Base-by-base conservation (phyloP, 208 protist species). In the Trypanosomatidae sp. region DNA sequence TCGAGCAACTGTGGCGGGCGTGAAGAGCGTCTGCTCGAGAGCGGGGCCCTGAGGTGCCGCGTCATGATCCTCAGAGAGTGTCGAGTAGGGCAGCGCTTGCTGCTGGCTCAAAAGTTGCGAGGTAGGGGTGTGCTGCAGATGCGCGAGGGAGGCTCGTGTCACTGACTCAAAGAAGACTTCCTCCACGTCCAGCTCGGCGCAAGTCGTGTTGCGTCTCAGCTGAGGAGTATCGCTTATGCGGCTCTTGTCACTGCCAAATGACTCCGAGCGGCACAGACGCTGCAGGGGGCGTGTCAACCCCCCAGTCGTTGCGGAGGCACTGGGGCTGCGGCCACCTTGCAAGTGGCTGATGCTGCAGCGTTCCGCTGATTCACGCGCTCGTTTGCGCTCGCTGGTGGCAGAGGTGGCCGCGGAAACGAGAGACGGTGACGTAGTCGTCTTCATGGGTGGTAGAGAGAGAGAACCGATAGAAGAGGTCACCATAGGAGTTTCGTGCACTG, bases 41-140 rank as follows among this genome's bases (percentile, higher is more conserved):
- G 22, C 41, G 13, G n/a, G 46, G 13, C 30, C 53, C 22, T 60
- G 58, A 4, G 67, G 33, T 19, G n/a, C n/a, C 2, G 5, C 76
- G 33, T 13, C 41, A 8, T 28, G 43, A 25, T 66, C 55, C 17
- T 56, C 65, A 12, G 67, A 65, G 7, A 25, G 58, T 19, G 59
- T 59, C 7, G 66, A 49, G 60, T 81, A 76, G 28, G 71, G 71
- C 1, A 28, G 56, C 30, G 67, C 69, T 39, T 73, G 72, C 58
- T 60, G 55, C 60, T 73, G 62, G 36, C 65, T 71, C 30, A 83
- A 43, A 36, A 75, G 70, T 69, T 83, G 79, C 60, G 79, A 75
- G 28, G 69, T 71, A 15, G 74, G 79, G 5, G 73, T 75, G 15
- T 39, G 70, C 13, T 76, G 67, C 60, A 77, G 67, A 10, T 71